Evolutionary conservation across 768 basidiomycete genomes (phyloP).

Genomic region (Suillus hirtellus): DNA sequence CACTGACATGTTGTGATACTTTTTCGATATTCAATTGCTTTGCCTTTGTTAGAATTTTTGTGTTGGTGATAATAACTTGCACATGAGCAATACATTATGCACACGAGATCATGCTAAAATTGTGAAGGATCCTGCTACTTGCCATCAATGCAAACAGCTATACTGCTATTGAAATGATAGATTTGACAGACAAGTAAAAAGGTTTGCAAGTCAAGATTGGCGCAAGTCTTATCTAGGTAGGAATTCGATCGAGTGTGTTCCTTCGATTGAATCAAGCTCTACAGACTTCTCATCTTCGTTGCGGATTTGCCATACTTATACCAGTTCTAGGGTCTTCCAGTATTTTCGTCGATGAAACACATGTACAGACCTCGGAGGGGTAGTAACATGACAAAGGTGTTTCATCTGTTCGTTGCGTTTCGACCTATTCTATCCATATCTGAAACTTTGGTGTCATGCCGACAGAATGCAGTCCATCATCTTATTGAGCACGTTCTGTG

Average conservation of each 20-base stretch:
- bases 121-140: background rate
- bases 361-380: background rate
- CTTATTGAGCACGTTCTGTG: background rate
- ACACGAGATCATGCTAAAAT: background rate
- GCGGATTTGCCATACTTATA: background rate
- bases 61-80: background rate
- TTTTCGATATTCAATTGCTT: background rate
- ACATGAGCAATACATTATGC: background rate
- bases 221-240: background rate
- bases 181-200: background rate
- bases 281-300: background rate
- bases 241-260: background rate
- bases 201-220: background rate
- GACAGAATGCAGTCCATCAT: background rate
- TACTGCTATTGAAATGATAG: background rate
- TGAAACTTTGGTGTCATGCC: background rate
- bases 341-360: background rate
- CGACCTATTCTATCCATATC: background rate
- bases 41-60: background rate
- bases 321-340: background rate
- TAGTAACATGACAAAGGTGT: background rate
- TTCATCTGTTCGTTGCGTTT: background rate
- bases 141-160: background rate
- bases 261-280: background rate
- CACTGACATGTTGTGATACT: conserved; percentile 1